A percentile compares a stretch with the other conserved stretches of the same genome.
Evolutionary conservation across 192 early-diverging fungal species (phyloP).

Genomic region (Lobulomyces angularis): DNA sequence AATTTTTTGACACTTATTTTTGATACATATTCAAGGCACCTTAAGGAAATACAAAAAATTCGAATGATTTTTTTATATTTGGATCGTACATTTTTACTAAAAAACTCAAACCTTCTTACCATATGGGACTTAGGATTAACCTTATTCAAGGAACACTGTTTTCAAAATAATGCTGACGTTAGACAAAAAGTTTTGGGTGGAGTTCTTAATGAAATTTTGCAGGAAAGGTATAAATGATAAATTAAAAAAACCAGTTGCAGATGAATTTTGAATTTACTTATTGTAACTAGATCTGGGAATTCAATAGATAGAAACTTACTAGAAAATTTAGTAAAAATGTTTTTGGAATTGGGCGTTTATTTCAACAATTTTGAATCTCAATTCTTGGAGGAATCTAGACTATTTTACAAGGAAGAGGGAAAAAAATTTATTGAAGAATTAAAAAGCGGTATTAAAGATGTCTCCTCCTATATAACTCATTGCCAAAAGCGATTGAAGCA

Average conservation of each 20-base stretch:
- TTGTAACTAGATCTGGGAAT: constrained; percentile 32
- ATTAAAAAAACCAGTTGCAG: constrained; percentile 7
- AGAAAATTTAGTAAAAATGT: constrained; percentile 56
- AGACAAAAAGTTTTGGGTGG: constrained; percentile 23
- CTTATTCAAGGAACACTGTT: constrained; percentile 58
- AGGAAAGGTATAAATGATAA: constrained; percentile 36
- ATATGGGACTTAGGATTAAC: constrained; percentile 84
- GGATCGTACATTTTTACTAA: constrained; percentile 81
- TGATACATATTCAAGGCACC: too few species aligned
- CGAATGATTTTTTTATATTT: constrained; percentile 80
- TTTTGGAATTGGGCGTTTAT: constrained; percentile 66
- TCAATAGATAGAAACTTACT: constrained; percentile 38
- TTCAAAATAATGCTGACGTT: constrained; percentile 21
- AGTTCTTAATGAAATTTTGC: constrained; percentile 50
- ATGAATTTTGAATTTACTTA: neutral
- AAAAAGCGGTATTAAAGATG: constrained; percentile 19
- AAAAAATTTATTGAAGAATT: constrained; percentile 38
- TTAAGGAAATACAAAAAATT: too few species aligned
- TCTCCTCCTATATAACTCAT: constrained; percentile 63
- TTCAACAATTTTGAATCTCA: constrained; percentile 51
- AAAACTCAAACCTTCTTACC: constrained; percentile 48
- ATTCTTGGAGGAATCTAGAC: constrained; percentile 53
- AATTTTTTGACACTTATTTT: too few species aligned
- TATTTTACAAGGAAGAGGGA: constrained; percentile 66
- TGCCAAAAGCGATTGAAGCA: constrained; percentile 56